Evolutionary conservation across 306 rosid species (phyloP).

Genomic region (Gastrolobium bilobum): DNA sequence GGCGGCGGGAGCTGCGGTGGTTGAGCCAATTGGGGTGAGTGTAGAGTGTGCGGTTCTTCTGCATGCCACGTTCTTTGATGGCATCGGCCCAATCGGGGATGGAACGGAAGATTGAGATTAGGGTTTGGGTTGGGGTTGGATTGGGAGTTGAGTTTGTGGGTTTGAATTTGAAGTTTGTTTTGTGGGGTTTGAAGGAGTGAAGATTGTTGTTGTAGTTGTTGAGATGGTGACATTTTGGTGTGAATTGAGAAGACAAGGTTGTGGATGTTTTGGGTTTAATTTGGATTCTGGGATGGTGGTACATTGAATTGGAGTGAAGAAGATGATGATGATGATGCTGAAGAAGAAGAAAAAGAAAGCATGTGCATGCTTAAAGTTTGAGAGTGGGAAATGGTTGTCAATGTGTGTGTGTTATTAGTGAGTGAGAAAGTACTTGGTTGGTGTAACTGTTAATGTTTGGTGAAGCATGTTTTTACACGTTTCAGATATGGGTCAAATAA

Average conservation of each 20-base stretch:
- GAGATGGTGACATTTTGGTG: constrained; percentile 49
- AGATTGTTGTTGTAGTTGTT: not conserved
- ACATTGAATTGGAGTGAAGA: constrained; percentile 51
- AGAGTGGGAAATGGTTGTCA: constrained; percentile 42
- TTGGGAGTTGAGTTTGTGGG: constrained; percentile 41
- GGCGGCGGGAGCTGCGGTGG: constrained; percentile 91
- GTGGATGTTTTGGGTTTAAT: constrained; percentile 49
- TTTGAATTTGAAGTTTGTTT: constrained; percentile 11
- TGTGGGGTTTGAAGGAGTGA: constrained; percentile 41
- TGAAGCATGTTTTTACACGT: constrained; percentile 73
- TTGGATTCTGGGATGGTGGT: constrained; percentile 47
- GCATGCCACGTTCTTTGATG: constrained; percentile 77
- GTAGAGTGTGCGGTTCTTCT: constrained; percentile 64
- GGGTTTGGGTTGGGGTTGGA: constrained; percentile 36
- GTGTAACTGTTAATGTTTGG: not conserved
- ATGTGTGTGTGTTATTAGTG: too few species aligned
- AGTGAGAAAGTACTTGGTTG: constrained; percentile 20
- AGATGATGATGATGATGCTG: not conserved
- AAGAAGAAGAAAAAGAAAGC: constrained; percentile 20
- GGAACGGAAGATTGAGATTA: constrained; percentile 55
- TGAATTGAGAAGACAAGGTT: constrained; percentile 57
- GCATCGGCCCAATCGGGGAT: constrained; percentile 90
- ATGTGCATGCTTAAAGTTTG: constrained; percentile 34
- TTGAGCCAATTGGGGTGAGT: constrained; percentile 71
- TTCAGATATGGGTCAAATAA: not conserved